phyloP scores from a whole-genome alignment of 2,329 filamentous ascomycete genomes.

The Sphaerulina vaccinii region DNA sequence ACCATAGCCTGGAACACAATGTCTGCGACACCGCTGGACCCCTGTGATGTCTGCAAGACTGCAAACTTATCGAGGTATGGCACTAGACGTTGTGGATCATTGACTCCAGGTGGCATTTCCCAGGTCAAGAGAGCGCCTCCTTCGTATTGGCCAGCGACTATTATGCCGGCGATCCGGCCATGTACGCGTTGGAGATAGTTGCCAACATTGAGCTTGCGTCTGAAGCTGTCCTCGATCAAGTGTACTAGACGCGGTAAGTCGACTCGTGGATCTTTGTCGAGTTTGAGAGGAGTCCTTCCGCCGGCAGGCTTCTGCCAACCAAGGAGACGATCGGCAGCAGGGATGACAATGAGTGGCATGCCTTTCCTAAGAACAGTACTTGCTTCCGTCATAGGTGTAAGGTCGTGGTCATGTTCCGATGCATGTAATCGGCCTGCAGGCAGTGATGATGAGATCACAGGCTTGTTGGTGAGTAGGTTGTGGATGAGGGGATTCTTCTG shows the following conservation, averaged over 20 bases:
- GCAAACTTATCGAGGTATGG: conserved; percentile 98
- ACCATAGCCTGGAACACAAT: conserved; percentile 97
- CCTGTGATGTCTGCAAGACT: conserved; percentile 82
- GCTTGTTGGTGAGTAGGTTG: conserved; percentile 93
- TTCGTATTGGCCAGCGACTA: conserved; percentile 95
- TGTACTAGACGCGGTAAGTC: conserved; percentile 79
- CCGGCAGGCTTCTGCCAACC: conserved; percentile 68
- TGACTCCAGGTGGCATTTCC: conserved; percentile 65
- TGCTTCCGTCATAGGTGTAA: conserved; percentile 36
- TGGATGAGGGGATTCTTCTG: conserved; percentile 86
- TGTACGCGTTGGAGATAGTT: conserved; percentile 82
- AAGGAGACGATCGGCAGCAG: conserved; percentile 59
- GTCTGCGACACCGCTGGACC: conserved; percentile 81
- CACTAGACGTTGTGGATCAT: conserved; percentile 63
- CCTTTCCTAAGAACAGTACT: conserved; percentile 87
- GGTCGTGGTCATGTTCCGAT: conserved; percentile 24
- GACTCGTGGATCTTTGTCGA: conserved; percentile 73
- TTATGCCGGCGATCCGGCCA: conserved; percentile 80
- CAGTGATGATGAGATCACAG: conserved; percentile 85
- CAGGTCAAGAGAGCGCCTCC: conserved; percentile 92
- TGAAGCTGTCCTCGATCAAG: conserved; percentile 92
- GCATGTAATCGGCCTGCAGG: conserved; percentile 64
- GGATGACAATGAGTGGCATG: conserved; percentile 82
- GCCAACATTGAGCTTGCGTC: conserved; percentile 75
- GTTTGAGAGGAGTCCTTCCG: conserved; percentile 60